Evolutionary conservation across 805 yeast genomes (phyloP).

Genomic region (Barnettozyma wickerhamii): DNA sequence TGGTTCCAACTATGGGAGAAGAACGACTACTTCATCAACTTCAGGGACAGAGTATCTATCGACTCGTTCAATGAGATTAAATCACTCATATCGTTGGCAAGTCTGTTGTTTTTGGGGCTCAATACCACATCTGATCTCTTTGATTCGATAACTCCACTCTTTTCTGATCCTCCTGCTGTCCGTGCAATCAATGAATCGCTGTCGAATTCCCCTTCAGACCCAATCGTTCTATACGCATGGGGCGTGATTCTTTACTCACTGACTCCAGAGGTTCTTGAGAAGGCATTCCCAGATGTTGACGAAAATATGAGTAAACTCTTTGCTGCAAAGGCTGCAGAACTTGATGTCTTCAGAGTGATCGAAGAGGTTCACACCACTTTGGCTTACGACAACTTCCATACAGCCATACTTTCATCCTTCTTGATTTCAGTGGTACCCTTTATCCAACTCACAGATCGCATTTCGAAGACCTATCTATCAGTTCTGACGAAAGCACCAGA

Average conservation of each 20-base stretch:
- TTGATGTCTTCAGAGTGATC: constrained; percentile 45
- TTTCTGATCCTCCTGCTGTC: constrained; percentile 37
- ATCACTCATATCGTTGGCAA: constrained; percentile 43
- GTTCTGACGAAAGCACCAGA: constrained; percentile 30
- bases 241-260: constrained; percentile 50
- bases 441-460: constrained; percentile 39
- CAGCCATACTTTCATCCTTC: constrained; percentile 38
- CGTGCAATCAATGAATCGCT: constrained; percentile 38
- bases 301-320: constrained; percentile 12
- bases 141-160: constrained; percentile 33
- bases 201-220: constrained; percentile 33
- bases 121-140: constrained; percentile 43
- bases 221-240: constrained; percentile 63
- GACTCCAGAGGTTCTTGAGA: constrained; percentile 42
- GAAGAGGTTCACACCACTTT: constrained; percentile 37
- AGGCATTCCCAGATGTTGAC: constrained; percentile 27
- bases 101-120: constrained; percentile 53
- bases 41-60: constrained; percentile 13
- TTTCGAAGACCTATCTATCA: constrained; percentile 27
- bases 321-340: constrained; percentile 29
- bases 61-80: constrained; percentile 32
- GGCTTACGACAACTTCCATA: constrained; percentile 45
- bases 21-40: constrained; percentile 20
- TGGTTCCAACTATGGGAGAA: constrained; percentile 56
- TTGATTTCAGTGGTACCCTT: constrained; percentile 36